Percentiles rank a stretch among this genome's conserved stretches.
Evolutionary conservation across 2,329 filamentous ascomycete species (phyloP).

Genomic region (Aschersonia sp.): DNA sequence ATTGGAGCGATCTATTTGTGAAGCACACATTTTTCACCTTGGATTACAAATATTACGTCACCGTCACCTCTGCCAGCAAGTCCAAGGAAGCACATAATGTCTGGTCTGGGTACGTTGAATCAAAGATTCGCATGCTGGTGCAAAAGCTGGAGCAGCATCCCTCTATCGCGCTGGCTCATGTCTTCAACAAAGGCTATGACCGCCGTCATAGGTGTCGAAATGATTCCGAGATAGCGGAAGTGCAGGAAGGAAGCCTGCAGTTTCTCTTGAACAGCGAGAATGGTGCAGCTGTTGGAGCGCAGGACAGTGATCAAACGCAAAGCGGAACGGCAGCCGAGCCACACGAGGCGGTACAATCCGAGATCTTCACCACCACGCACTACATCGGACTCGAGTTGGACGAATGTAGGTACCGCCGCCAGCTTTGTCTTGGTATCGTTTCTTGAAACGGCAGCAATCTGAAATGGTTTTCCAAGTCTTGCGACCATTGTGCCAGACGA

Average conservation of each 20-base stretch:
- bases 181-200: slow-evolving; percentile 88
- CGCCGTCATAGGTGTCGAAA: slow-evolving; percentile 57
- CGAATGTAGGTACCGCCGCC: slow-evolving; percentile 41
- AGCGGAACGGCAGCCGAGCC: slow-evolving; percentile 31
- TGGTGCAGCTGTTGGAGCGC: not conserved
- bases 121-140: slow-evolving; percentile 78
- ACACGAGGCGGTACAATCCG: slow-evolving; percentile 11
- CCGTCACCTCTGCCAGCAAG: slow-evolving; percentile 68
- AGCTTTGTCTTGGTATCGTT: not conserved
- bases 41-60: slow-evolving; percentile 92
- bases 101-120: slow-evolving; percentile 88
- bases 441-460: not conserved
- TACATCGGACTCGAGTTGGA: slow-evolving; percentile 81
- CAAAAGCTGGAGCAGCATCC: slow-evolving; percentile 67
- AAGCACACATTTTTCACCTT: slow-evolving; percentile 89
- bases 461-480: not conserved
- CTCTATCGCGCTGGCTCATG: slow-evolving; percentile 70
- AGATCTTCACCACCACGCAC: slow-evolving; percentile 78
- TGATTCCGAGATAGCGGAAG: slow-evolving; percentile 35
- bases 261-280: slow-evolving; percentile 26
- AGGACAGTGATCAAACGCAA: not conserved
- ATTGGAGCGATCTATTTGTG: slow-evolving; percentile 78
- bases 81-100: slow-evolving; percentile 72
- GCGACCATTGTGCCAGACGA: not conserved
- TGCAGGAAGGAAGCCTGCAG: slow-evolving; percentile 37